A percentile compares a stretch with the other conserved stretches of the same genome.
phyloP scores from a whole-genome alignment of 129 eudicot genomes.

The Helichrysum umbraculigerum region DNA sequence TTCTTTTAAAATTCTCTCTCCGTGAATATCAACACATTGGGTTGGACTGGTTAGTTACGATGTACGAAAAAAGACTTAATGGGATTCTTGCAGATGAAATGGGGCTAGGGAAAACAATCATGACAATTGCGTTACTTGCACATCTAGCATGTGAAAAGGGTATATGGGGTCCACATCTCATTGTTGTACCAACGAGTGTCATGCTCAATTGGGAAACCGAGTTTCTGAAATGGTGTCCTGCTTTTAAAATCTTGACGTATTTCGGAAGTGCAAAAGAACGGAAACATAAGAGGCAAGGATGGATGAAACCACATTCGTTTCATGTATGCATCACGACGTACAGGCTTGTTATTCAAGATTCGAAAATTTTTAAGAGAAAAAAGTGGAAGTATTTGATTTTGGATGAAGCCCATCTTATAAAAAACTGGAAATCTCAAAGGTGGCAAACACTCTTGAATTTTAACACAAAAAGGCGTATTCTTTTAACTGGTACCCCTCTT shows the following conservation, averaged over 20 bases:
- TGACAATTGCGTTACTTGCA: conserved; percentile 97
- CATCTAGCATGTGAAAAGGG: conserved; percentile 98
- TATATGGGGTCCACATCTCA: conserved; percentile 99
- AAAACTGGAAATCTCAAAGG: conserved; percentile 97
- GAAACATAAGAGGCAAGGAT: conserved; percentile 88
- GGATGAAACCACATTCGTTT: conserved; percentile 91
- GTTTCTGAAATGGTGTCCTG: conserved; percentile 99
- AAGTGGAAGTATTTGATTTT: conserved; percentile 95
- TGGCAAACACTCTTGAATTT: conserved; percentile 98
- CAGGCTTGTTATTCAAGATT: conserved; percentile 93
- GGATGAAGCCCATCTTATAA: conserved; percentile 97
- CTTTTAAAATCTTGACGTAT: conserved; percentile 94
- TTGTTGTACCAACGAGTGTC: conserved; percentile 98
- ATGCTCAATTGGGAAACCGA: conserved; percentile 99
- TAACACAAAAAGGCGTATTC: conserved; percentile 89
- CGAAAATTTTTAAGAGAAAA: conserved; percentile 88
- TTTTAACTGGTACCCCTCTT: conserved; percentile 92
- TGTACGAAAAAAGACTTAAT: conserved; percentile 93
- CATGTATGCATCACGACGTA: conserved; percentile 95
- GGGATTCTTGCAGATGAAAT: conserved; percentile 99
- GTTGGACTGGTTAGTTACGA: conserved; percentile 95
- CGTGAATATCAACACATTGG: conserved; percentile 99
- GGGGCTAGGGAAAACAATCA: conserved; percentile 98
- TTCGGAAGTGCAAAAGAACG: conserved; percentile 97
- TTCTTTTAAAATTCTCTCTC: conserved; percentile 84